These are phyloP conservation scores for Andrographis paniculata DNA, from an alignment of 305 asterid species.

Conservation along the genomic window DNA sequence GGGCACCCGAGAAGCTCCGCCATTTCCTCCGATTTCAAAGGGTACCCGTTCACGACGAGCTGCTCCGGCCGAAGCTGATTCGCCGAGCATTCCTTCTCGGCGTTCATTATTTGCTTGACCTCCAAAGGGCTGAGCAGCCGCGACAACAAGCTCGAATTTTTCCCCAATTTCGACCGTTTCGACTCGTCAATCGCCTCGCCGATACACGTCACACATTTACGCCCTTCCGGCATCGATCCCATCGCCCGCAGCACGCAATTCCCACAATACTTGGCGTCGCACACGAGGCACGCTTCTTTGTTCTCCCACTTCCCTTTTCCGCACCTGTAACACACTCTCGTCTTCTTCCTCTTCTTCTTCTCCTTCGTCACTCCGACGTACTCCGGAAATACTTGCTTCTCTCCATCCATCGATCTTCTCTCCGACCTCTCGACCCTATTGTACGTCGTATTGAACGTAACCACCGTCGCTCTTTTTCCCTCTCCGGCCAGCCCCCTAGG, in stretches of 20 bases:
- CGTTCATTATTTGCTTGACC: conserved; percentile 88
- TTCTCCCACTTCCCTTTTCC: conserved; percentile 93
- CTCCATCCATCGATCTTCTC: conserved; percentile 36
- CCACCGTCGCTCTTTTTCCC: conserved; percentile 71
- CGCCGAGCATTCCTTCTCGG: conserved; percentile 84
- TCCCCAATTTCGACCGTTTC: conserved; percentile 64
- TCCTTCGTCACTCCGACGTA: conserved; percentile 47
- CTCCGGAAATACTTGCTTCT: conserved; percentile 59
- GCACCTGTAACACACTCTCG: conserved; percentile 70
- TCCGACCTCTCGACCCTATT: conserved; percentile 59
- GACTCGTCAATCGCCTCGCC: conserved; percentile 83
- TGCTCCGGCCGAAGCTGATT: conserved; percentile 97
- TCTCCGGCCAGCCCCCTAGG: conserved; percentile 28
- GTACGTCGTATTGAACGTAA: conserved; percentile 71
- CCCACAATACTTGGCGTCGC: conserved; percentile 84
- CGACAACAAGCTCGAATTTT: conserved; percentile 61
- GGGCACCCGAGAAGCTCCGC: conserved; percentile 80
- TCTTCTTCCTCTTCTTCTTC: conserved; percentile 61
- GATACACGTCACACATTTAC: conserved; percentile 89
- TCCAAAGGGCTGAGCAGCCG: conserved; percentile 85
- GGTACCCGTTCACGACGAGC: conserved; percentile 74
- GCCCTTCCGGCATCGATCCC: conserved; percentile 99
- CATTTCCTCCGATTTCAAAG: conserved; percentile 84
- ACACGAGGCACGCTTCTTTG: conserved; percentile 78
- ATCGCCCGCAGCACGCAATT: conserved; percentile 92